phyloP scores from a whole-genome alignment of 2,329 filamentous ascomycete genomes.

The Colletotrichum echinochloae region DNA sequence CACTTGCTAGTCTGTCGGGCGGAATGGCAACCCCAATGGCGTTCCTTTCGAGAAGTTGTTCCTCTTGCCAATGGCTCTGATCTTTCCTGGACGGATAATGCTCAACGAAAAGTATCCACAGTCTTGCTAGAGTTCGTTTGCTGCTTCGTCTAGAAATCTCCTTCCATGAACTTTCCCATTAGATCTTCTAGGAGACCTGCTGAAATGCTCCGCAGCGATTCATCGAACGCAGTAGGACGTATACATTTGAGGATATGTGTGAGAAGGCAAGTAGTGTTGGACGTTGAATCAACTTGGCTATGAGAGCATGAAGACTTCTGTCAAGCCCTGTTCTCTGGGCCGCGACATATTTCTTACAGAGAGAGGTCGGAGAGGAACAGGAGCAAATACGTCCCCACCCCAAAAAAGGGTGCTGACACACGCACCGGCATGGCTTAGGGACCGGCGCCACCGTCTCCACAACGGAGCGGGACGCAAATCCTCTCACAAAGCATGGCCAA shows the following conservation, averaged over 20 bases:
- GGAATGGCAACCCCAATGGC: no score
- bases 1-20: neutral
- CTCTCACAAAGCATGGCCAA: conserved; percentile 18
- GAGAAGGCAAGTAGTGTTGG: neutral
- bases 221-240: neutral
- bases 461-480: conserved; percentile 34
- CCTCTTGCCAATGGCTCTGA: neutral
- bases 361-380: neutral
- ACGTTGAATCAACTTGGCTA: neutral
- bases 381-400: no score
- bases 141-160: no score
- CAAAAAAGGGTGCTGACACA: conserved; percentile 33
- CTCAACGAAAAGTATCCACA: neutral
- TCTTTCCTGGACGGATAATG: no score
- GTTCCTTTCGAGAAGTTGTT: neutral
- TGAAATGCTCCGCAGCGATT: no score
- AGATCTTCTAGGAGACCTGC: neutral
- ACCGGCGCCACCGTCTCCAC: conserved; percentile 16
- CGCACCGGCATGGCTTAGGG: neutral
- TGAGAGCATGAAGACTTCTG: neutral
- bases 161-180: neutral
- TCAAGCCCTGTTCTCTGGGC: neutral
- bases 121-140: neutral
- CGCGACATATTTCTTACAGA: no score
- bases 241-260: neutral